phyloP scores from a whole-genome alignment of 345 rosid species.

The Eucalyptus cladocalyx region DNA sequence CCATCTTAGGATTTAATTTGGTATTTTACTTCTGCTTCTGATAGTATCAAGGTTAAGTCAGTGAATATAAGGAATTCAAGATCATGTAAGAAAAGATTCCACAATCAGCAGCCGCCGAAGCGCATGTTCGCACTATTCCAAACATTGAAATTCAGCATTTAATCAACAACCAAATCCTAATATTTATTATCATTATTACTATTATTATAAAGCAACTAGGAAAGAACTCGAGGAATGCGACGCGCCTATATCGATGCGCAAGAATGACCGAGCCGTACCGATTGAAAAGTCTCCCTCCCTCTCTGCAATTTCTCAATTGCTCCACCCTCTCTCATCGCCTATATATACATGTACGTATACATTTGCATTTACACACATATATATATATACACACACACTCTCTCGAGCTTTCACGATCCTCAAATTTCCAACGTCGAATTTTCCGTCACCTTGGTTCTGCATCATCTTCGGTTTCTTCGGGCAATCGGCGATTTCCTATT shows the following conservation, averaged over 20 bases:
- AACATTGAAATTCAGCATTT: background rate
- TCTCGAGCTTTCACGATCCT: background rate
- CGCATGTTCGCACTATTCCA: background rate
- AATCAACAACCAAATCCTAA: background rate
- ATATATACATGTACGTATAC: background rate
- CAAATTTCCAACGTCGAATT: background rate
- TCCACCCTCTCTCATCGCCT: background rate
- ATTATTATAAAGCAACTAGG: background rate
- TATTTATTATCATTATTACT: background rate
- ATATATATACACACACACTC: background rate
- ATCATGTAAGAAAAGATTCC: background rate
- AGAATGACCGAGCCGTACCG: background rate
- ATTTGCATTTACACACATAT: no score
- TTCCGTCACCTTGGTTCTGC: background rate
- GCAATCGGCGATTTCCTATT: background rate
- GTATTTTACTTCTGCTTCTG: background rate
- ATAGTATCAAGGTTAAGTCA: background rate
- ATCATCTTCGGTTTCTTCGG: background rate
- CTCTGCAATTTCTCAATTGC: background rate
- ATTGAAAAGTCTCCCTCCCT: background rate
- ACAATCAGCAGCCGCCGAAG: background rate
- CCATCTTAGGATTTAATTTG: background rate
- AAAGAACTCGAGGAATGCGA: background rate
- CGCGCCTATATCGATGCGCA: background rate
- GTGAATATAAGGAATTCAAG: background rate